Conservation (phyloP, 805 yeast species). For the Candida anglica region DNA sequence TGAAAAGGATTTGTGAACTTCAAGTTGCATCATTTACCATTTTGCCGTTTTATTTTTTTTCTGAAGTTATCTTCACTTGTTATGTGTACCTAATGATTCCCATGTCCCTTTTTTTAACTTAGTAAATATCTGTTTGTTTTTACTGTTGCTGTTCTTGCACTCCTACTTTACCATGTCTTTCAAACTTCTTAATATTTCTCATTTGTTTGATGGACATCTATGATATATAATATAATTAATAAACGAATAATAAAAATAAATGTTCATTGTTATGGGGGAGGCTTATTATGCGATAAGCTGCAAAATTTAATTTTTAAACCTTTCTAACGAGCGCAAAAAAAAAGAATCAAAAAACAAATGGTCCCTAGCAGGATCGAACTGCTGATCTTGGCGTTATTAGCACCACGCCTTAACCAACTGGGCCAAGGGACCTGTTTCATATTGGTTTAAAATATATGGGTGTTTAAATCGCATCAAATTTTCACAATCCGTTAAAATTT, state of each 20-base stretch:
- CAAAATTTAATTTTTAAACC: no score
- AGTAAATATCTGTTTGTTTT: not conserved
- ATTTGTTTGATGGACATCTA: not conserved
- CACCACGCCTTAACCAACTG: slow-evolving; percentile 53
- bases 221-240: not conserved
- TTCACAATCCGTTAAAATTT: no score
- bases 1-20: no score
- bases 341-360: slow-evolving; percentile 40
- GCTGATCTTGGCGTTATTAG: slow-evolving; percentile 66
- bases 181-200: not conserved
- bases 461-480: no score
- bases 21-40: not conserved
- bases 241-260: not conserved
- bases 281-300: no score
- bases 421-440: slow-evolving; percentile 46
- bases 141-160: no score
- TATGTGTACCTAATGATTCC: not conserved
- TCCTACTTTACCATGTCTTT: no score
- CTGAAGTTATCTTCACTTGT: not conserved
- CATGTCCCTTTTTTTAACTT: not conserved
- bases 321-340: no score
- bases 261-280: no score
- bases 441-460: no score
- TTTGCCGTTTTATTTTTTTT: not conserved
- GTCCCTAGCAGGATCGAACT: slow-evolving; percentile 88